A percentile compares a stretch with the other conserved stretches of the same genome.
Conservation (phyloP, 164 flowering plant species). For the Brasenia schreberi region DNA sequence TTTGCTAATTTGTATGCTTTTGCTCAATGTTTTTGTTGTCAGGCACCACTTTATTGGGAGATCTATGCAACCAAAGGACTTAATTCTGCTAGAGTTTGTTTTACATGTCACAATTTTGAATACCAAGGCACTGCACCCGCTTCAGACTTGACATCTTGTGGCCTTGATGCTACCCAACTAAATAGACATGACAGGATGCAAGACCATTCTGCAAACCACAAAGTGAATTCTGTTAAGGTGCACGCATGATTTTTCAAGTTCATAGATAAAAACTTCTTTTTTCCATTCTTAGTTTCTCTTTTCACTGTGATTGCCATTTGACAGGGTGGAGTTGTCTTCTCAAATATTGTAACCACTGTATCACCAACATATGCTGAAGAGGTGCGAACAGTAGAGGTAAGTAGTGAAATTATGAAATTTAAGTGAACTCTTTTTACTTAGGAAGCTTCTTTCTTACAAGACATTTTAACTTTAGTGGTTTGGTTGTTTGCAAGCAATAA, state of each 20-base stretch:
- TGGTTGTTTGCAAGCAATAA: background rate
- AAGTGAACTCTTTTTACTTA: background rate
- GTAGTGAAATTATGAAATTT: constrained; percentile 1
- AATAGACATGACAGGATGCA: constrained; percentile 98
- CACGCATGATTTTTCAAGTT: background rate
- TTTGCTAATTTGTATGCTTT: background rate
- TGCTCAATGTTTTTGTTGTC: constrained; percentile 3
- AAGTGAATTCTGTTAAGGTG: constrained; percentile 87
- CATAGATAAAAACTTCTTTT: background rate
- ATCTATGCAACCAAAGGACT: constrained; percentile 78
- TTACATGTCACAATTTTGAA: constrained; percentile 98
- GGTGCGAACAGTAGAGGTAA: constrained; percentile 86
- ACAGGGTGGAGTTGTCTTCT: constrained; percentile 94
- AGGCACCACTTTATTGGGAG: constrained; percentile 99
- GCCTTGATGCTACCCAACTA: constrained; percentile 73
- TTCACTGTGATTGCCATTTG: constrained; percentile 1
- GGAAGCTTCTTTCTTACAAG: too few species aligned
- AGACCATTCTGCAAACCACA: constrained; percentile 59
- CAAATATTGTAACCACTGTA: constrained; percentile 94
- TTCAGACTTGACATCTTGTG: constrained; percentile 79
- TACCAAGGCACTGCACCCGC: constrained; percentile 88
- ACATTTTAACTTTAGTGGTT: background rate
- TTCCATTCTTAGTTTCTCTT: background rate
- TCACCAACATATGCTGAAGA: constrained; percentile 96
- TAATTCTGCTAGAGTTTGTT: constrained; percentile 86